A percentile compares a stretch with the other conserved stretches of the same genome.
These are phyloP conservation scores for Mycena indigotica DNA, from an alignment of 768 basidiomycete species.

Conservation along the genomic window DNA sequence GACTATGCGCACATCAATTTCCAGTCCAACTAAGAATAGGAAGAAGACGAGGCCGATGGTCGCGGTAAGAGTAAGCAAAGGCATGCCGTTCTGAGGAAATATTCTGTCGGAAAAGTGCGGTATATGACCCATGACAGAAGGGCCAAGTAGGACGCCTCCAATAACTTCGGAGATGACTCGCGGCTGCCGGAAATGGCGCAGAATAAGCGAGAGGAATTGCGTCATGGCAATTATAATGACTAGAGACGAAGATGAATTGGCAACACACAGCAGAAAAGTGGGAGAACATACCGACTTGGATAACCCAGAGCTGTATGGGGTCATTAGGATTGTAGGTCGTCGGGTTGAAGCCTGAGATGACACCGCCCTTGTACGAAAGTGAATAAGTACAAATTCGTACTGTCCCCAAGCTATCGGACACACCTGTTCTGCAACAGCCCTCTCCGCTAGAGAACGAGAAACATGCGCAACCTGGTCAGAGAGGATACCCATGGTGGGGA, in stretches of 20 bases:
- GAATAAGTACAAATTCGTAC: no score
- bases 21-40: conserved; percentile 83
- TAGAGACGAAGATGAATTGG: conserved; percentile 25
- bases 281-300: conserved; percentile 62
- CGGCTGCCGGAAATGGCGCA: conserved; percentile 79
- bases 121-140: conserved; percentile 76
- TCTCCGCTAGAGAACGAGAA: conserved; percentile 34
- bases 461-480: conserved; percentile 38
- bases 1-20: conserved; percentile 75
- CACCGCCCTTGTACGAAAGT: conserved; percentile 56
- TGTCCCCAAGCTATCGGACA: conserved; percentile 14
- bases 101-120: conserved; percentile 66
- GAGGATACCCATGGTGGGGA: conserved; percentile 50
- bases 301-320: conserved; percentile 76
- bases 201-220: conserved; percentile 66
- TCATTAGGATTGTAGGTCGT: conserved; percentile 58
- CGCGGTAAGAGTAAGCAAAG: conserved; percentile 68
- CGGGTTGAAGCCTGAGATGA: conserved; percentile 80
- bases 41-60: conserved; percentile 78
- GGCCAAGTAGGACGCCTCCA: conserved; percentile 85
- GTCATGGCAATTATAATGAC: conserved; percentile 83
- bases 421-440: conserved; percentile 55
- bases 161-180: conserved; percentile 94
- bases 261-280: neutral
- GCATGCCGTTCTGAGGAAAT: conserved; percentile 55